Evolutionary conservation across 1,139 yeast species (phyloP).

Genomic region (Kazachstania sp.): DNA sequence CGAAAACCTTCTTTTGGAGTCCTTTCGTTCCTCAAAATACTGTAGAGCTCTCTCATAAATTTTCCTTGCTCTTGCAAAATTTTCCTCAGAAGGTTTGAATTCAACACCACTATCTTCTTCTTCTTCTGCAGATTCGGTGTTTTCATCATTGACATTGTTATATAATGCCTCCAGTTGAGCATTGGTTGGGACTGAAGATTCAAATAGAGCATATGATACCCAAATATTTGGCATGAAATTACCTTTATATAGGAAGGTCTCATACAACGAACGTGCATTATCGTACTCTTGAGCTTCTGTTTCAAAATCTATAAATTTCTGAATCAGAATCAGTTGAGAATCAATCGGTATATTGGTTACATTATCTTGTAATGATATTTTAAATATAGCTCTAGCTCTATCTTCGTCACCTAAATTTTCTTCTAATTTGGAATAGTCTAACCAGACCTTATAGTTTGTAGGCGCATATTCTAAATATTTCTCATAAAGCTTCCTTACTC

Average conservation of each 20-base stretch:
- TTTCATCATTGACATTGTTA: constrained; percentile 28
- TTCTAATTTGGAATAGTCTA: constrained; percentile 63
- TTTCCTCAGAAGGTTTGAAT: constrained; percentile 43
- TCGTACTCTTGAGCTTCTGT: constrained; percentile 51
- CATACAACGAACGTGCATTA: constrained; percentile 48
- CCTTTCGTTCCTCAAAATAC: constrained; percentile 34
- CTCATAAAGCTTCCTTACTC: constrained; percentile 67
- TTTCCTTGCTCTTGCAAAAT: constrained; percentile 43
- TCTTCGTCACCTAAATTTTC: constrained; percentile 58
- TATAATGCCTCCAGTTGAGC: constrained; percentile 38
- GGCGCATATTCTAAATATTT: constrained; percentile 55
- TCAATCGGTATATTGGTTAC: constrained; percentile 10
- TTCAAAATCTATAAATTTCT: constrained; percentile 47
- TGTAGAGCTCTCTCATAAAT: constrained; percentile 51
- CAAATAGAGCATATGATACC: constrained; percentile 66
- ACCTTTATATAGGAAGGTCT: constrained; percentile 34
- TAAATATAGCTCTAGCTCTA: constrained; percentile 55
- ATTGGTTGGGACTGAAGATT: constrained; percentile 54
- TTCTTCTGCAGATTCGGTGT: too few relatives aligned
- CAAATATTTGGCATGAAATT: constrained; percentile 41
- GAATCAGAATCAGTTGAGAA: constrained; percentile 10
- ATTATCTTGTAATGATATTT: constrained; percentile 37
- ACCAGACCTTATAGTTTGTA: constrained; percentile 38
- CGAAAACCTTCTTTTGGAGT: constrained; percentile 41
- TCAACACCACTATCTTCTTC: constrained; percentile 40